Evolutionary conservation across 306 rosid species (phyloP).

Genomic region (Crotalaria pallida): DNA sequence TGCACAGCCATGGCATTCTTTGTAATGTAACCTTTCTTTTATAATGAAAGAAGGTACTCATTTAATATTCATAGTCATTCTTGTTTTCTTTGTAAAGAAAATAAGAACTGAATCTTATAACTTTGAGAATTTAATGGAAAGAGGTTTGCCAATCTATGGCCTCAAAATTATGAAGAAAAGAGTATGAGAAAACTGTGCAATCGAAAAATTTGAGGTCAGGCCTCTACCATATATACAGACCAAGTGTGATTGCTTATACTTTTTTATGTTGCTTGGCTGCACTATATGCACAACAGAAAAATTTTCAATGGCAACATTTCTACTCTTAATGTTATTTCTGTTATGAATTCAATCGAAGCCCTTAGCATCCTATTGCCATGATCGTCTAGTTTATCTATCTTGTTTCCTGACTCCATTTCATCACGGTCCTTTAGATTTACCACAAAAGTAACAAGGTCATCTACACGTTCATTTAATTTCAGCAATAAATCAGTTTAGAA

Average conservation of each 20-base stretch:
- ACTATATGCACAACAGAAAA: too few species aligned
- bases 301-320: too few species aligned
- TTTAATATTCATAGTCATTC: not conserved
- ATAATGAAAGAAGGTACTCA: not conserved
- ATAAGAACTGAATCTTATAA: not conserved
- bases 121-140: not conserved
- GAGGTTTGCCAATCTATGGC: not conserved
- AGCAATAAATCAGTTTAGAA: not conserved
- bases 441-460: not conserved
- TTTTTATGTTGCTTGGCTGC: too few species aligned
- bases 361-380: too few species aligned
- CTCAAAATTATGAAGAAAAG: not conserved
- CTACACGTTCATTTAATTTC: not conserved
- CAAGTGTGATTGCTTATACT: too few species aligned
- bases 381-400: not conserved
- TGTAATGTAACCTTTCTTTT: not conserved
- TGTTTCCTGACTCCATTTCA: not conserved
- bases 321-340: too few species aligned
- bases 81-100: not conserved
- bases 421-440: not conserved
- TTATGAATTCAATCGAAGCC: not conserved
- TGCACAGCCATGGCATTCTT: too few species aligned
- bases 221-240: too few species aligned
- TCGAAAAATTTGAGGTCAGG: too few species aligned
- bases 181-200: not conserved